phyloP scores from a whole-genome alignment of 2,329 filamentous ascomycete genomes.

The Penicillium sp. region DNA sequence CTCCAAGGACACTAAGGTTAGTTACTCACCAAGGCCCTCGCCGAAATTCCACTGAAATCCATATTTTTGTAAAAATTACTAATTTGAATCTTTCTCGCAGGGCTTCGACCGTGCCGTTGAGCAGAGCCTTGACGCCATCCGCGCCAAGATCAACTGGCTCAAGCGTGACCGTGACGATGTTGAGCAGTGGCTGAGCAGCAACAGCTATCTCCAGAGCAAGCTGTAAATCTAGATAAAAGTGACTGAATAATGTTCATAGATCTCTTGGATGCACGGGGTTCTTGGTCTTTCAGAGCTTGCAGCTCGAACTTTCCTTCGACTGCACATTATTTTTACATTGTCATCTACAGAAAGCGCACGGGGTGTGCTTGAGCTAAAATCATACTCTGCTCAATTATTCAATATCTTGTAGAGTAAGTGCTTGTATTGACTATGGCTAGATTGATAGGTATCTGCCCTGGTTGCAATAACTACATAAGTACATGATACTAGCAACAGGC shows the following conservation, averaged over 20 bases:
- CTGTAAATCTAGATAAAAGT: constrained; percentile 22
- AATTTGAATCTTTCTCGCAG: constrained; percentile 27
- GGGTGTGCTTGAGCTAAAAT: constrained; percentile 6
- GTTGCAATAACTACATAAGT: not conserved
- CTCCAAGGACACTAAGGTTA: constrained; percentile 73
- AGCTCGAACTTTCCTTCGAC: not conserved
- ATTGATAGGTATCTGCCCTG: not conserved
- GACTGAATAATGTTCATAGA: not conserved
- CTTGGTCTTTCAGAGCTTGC: not conserved
- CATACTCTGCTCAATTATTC: constrained; percentile 9
- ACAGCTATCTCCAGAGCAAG: constrained; percentile 56
- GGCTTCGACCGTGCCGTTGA: constrained; percentile 83
- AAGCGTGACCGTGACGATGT: constrained; percentile 75
- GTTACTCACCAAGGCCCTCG: not conserved
- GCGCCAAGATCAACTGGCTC: constrained; percentile 81
- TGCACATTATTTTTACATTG: not conserved
- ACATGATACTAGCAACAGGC: not conserved
- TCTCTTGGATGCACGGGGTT: not conserved
- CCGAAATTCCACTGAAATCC: not conserved
- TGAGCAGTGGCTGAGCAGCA: constrained; percentile 66
- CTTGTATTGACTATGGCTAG: not conserved
- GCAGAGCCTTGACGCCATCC: constrained; percentile 83
- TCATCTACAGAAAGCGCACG: not conserved
- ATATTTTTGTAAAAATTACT: constrained; percentile 11
- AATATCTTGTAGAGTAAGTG: not conserved